Evolutionary conservation across 169 alveolate genomes (phyloP).

Genomic region (Cryptosporidium andersoni): DNA sequence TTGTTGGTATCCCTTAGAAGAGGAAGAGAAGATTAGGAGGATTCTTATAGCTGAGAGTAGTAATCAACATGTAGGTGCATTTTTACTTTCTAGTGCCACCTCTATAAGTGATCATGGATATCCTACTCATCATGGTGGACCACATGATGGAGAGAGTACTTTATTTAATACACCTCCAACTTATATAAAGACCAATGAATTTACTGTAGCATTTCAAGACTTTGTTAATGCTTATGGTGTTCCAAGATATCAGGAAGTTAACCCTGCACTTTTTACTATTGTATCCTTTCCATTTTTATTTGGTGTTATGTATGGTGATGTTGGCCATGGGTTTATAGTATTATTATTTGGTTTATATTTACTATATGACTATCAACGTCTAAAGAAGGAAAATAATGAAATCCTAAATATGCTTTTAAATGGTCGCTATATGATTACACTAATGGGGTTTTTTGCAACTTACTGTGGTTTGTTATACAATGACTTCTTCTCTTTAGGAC

Average conservation of each 20-base stretch:
- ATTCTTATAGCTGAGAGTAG: conserved; percentile 80
- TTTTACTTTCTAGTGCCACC: conserved; percentile 79
- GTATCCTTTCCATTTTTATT: conserved; percentile 99
- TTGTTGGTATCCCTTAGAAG: conserved; percentile 94
- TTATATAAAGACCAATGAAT: conserved; percentile 90
- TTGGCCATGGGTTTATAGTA: conserved; percentile 96
- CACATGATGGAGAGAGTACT: conserved; percentile 81
- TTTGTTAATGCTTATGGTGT: conserved; percentile 99
- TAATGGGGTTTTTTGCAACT: conserved; percentile 95
- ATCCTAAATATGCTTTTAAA: conserved; percentile 78
- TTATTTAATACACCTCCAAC: conserved; percentile 91
- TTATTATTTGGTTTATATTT: conserved; percentile 84
- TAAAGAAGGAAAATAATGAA: conserved; percentile 79
- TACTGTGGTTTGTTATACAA: conserved; percentile 96
- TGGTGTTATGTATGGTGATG: conserved; percentile 99
- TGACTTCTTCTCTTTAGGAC: conserved; percentile 95
- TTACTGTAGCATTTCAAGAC: conserved; percentile 90
- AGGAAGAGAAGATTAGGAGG: conserved; percentile 87
- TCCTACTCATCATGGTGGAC: conserved; percentile 71
- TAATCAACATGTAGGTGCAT: conserved; percentile 81
- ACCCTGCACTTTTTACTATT: conserved; percentile 96
- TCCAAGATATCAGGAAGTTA: conserved; percentile 97
- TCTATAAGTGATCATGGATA: conserved; percentile 48
- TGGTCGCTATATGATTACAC: conserved; percentile 90
- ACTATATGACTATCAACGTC: conserved; percentile 74